Conservation (phyloP, 768 basidiomycete genomes). For the Kwoniella dejecticola region DNA sequence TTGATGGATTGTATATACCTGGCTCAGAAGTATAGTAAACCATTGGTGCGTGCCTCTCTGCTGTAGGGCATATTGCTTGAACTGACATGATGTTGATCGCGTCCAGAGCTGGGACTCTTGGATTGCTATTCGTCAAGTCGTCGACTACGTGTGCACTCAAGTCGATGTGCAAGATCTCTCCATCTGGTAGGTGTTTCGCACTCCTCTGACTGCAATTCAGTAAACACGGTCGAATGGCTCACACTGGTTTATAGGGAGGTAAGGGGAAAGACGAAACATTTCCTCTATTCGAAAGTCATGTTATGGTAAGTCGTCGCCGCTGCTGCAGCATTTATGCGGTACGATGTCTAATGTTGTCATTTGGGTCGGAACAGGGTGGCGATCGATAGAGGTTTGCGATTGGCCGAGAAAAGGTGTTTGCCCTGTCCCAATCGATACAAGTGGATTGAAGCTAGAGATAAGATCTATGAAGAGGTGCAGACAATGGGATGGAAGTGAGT, state of each 20-base stretch:
- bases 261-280: constrained; percentile 77
- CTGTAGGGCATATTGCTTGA: neutral
- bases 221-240: neutral
- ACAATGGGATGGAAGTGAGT: constrained; percentile 74
- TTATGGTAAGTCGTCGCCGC: constrained; percentile 67
- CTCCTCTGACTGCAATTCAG: neutral
- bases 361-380: constrained; percentile 91
- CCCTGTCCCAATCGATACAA: constrained; percentile 62
- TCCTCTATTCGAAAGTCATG: constrained; percentile 95
- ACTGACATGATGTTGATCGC: neutral
- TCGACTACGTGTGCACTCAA: constrained; percentile 67
- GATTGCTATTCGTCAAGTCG: constrained; percentile 56
- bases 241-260: constrained; percentile 71
- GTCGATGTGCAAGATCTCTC: constrained; percentile 77
- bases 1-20: constrained; percentile 96
- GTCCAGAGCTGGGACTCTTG: constrained; percentile 54
- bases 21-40: constrained; percentile 71
- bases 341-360: neutral
- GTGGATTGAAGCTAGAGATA: constrained; percentile 77
- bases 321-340: neutral
- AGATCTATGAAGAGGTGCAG: constrained; percentile 92
- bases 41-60: constrained; percentile 59
- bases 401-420: constrained; percentile 91
- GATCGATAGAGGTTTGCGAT: constrained; percentile 86
- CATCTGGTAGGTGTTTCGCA: constrained; percentile 45